Conservation (phyloP, 73 alveolate species). For the Paraurostyla sp. region DNA sequence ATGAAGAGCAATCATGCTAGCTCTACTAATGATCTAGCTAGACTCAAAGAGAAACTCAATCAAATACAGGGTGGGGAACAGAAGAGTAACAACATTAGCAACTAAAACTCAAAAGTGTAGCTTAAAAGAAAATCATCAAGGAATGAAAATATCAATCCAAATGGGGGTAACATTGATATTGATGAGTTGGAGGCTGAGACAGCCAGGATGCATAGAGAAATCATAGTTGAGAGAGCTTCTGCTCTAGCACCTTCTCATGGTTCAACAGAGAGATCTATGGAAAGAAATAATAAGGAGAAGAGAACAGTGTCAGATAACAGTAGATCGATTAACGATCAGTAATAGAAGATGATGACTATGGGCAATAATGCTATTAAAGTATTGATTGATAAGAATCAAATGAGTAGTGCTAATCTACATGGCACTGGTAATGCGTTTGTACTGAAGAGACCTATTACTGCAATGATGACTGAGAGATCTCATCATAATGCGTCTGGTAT, state of each 20-base stretch:
- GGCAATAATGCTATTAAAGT: slow-evolving; percentile 1
- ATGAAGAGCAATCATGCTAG: not conserved
- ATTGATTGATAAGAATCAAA: not conserved
- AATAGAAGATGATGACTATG: not conserved
- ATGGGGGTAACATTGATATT: slow-evolving; percentile 28
- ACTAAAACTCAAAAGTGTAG: too few species aligned
- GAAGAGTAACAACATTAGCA: not conserved
- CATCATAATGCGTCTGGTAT: not conserved
- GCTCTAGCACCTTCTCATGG: too few species aligned
- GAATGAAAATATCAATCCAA: not conserved
- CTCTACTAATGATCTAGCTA: not conserved
- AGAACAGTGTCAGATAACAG: slow-evolving; percentile 34
- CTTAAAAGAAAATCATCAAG: slow-evolving; percentile 9
- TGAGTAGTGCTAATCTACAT: not conserved
- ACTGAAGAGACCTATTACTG: slow-evolving; percentile 1
- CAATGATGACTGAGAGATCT: slow-evolving; percentile 25
- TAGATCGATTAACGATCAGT: not conserved
- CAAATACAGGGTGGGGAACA: not conserved
- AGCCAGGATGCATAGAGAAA: slow-evolving; percentile 34
- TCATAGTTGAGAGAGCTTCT: not conserved
- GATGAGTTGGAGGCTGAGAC: slow-evolving; percentile 50
- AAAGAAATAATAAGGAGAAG: not conserved
- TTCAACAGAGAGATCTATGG: too few species aligned
- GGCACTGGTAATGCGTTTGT: not conserved
- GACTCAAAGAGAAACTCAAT: slow-evolving; percentile 30